Base-by-base conservation (phyloP, 2,329 filamentous ascomycete species). In the Blastomyces gilchristii region DNA sequence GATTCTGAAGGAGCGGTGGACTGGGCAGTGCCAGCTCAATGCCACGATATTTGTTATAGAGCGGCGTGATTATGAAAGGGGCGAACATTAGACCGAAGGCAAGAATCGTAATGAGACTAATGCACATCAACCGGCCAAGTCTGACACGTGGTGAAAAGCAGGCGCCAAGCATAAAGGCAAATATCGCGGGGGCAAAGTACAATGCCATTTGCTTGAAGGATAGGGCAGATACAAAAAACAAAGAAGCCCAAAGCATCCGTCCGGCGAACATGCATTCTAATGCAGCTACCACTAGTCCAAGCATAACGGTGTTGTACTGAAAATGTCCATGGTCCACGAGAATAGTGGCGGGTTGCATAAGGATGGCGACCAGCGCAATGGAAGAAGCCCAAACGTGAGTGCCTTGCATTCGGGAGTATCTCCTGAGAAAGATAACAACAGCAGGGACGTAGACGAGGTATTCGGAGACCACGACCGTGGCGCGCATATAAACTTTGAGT, bases 181-280 rank as follows among this genome's bases (percentile, higher is more conserved):
- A 97, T 63, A 97, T 87, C 25, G 88, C 87, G 16, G 95, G 92
- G 2, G 95, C 91, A 75, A 97, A 99, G 78, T 97, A 99, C 18
- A 99, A 82, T 0, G 93, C 93, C 95, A 99, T 99, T 76, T 99
- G 94, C 80, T 99, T 99, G 81, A 97, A 99, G 6, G 91, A 91
- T n/a, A 99, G 80, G 2, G 93, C 90, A 18, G 85, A 85, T 7
- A 99, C 94, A 69, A 99, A 99, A 79, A 96, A 96, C 64, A 96
- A 84, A 66, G 90, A 91, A 34, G 90, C 85, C 91, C 93, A 97
- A 65, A 95, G 83, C 70, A 87, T 87, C 58, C 91, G 85, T 3
- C 90, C 90, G 2, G 91, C 91, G 60, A 96, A 76, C 77, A 97
- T 88, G 74, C 89, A 94, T 52, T 93, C 94, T 79, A 97, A 86